A percentile compares a stretch with the other conserved stretches of the same genome.
phyloP scores from a whole-genome alignment of 2,329 filamentous ascomycete genomes.

The Daldinia eschscholtzii region DNA sequence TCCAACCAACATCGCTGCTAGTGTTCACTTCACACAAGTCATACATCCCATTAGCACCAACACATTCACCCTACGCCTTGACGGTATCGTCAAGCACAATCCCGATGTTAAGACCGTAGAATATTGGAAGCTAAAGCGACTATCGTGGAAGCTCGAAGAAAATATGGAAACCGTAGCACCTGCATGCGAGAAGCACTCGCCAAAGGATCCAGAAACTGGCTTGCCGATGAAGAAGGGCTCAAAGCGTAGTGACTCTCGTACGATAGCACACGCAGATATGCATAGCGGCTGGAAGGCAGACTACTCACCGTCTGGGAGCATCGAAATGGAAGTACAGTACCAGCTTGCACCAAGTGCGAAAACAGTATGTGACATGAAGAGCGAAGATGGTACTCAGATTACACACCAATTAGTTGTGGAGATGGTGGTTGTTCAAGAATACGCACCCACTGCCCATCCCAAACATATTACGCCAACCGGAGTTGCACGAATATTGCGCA shows the following conservation, averaged over 20 bases:
- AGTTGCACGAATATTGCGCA: slow-evolving; percentile 88
- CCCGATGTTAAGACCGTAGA: slow-evolving; percentile 77
- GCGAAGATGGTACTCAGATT: slow-evolving; percentile 80
- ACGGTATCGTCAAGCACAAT: slow-evolving; percentile 83
- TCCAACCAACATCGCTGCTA: slow-evolving; percentile 91
- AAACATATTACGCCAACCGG: slow-evolving; percentile 84
- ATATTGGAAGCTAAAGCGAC: slow-evolving; percentile 88
- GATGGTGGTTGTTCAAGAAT: slow-evolving; percentile 94
- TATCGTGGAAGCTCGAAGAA: slow-evolving; percentile 95
- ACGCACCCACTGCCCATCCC: slow-evolving; percentile 76
- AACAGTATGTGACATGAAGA: slow-evolving; percentile 82
- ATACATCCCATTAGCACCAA: slow-evolving; percentile 89
- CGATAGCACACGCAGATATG: slow-evolving; percentile 84
- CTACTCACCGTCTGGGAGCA: slow-evolving; percentile 68
- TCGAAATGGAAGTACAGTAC: slow-evolving; percentile 87
- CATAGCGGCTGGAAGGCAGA: slow-evolving; percentile 91
- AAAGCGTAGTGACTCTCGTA: slow-evolving; percentile 78
- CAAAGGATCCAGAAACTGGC: slow-evolving; percentile 62
- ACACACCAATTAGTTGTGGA: slow-evolving; percentile 90
- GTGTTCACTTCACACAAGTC: slow-evolving; percentile 83
- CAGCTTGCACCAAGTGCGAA: slow-evolving; percentile 68
- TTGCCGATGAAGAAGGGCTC: slow-evolving; percentile 71
- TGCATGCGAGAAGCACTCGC: slow-evolving; percentile 81
- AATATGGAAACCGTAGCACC: slow-evolving; percentile 82
- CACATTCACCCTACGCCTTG: slow-evolving; percentile 82